A percentile compares a stretch with the other conserved stretches of the same genome.
Conservation (phyloP, 2,329 filamentous ascomycete species). For the Alternaria metachromatica region DNA sequence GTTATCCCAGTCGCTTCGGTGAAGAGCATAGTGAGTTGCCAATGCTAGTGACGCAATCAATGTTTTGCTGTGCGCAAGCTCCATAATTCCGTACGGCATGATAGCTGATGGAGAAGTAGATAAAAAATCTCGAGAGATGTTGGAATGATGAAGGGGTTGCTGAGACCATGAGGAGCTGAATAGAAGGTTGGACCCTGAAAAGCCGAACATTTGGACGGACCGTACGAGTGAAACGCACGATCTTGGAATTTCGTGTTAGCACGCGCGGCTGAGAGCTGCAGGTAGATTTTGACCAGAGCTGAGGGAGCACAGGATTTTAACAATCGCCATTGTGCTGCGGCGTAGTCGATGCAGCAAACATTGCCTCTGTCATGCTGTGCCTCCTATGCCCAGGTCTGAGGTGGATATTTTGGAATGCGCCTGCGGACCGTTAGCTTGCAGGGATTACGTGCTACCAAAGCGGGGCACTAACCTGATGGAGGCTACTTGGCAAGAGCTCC, state of each 20-base stretch:
- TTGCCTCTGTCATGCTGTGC: background rate
- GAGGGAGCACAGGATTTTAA: background rate
- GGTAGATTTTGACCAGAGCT: background rate
- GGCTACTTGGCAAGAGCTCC: background rate
- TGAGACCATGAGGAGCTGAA: background rate
- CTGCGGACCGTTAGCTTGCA: background rate
- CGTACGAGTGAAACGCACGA: background rate
- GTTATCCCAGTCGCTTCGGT: slow-evolving; percentile 36
- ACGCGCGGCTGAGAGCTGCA: background rate
- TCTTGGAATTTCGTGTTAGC: background rate
- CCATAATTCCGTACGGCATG: background rate
- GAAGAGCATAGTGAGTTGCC: slow-evolving; percentile 29
- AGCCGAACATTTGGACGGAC: background rate
- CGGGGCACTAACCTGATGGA: background rate
- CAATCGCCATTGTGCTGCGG: background rate
- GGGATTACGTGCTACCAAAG: background rate
- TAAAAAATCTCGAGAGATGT: background rate
- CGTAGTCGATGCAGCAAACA: background rate
- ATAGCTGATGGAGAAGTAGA: background rate
- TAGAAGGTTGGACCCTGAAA: background rate
- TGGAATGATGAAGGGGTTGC: background rate
- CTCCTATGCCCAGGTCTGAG: background rate
- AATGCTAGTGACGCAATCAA: slow-evolving; percentile 30
- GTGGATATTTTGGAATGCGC: background rate
- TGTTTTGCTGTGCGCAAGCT: slow-evolving; percentile 28